Evolutionary conservation across 2,329 filamentous ascomycete genomes (phyloP).

Genomic region (Sporothrix schenckii): DNA sequence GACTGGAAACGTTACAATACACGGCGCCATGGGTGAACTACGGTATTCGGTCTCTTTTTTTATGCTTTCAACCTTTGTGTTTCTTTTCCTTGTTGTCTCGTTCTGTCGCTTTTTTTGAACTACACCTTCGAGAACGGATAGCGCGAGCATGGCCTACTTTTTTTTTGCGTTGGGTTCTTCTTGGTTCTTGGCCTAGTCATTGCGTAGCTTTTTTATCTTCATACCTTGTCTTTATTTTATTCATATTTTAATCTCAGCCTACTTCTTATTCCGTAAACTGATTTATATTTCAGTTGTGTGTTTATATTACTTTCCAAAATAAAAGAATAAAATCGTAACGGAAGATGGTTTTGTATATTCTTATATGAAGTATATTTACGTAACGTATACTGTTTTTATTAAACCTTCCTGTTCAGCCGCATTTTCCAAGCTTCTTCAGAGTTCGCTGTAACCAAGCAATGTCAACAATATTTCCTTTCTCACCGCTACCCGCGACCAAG

Average conservation of each 20-base stretch:
- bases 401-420: no score
- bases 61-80: background rate
- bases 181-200: background rate
- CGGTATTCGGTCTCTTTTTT: background rate
- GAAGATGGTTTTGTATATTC: no score
- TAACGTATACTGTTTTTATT: no score
- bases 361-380: no score
- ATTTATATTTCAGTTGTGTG: no score
- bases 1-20: background rate
- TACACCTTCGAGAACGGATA: background rate
- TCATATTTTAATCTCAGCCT: constrained; percentile 2
- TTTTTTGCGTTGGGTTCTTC: background rate
- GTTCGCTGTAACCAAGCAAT: no score
- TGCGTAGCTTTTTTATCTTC: background rate
- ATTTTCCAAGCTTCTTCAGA: no score
- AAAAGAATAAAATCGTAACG: no score
- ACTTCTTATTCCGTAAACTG: background rate
- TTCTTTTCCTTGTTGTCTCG: background rate
- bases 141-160: constrained; percentile 16
- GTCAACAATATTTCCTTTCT: no score
- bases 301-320: no score
- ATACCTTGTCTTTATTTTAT: background rate
- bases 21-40: constrained; percentile 8
- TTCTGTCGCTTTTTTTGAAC: background rate
- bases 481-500: no score